Conservation (phyloP, 495 filamentous ascomycete species). For the Lindgomyces ingoldianus region DNA sequence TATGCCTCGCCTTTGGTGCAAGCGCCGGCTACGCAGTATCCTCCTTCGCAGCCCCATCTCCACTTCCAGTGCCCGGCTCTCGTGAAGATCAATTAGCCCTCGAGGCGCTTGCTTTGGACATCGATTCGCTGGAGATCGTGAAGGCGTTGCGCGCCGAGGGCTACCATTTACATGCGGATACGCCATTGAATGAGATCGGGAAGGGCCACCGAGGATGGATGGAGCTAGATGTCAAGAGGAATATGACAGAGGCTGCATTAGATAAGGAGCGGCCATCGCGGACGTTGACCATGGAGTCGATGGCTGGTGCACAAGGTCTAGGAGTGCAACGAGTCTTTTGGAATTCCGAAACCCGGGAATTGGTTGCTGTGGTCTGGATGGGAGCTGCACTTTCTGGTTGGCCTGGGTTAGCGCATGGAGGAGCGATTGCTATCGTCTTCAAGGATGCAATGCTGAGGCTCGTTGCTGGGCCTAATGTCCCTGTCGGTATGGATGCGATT, state of each 20-base stretch:
- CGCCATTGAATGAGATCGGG: constrained; percentile 3
- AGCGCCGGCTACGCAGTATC: constrained; percentile 10
- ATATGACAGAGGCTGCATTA: constrained; percentile 13
- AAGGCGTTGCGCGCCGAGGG: constrained; percentile 36
- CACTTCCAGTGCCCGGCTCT: constrained; percentile 36
- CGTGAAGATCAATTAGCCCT: constrained; percentile 39
- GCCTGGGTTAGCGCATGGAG: constrained; percentile 78
- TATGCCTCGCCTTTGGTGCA: constrained; percentile 10
- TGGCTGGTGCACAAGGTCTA: constrained; percentile 39
- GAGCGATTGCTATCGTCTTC: constrained; percentile 67
- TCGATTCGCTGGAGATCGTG: constrained; percentile 43
- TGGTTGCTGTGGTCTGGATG: constrained; percentile 62
- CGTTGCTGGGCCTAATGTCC: constrained; percentile 38
- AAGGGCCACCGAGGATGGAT: constrained; percentile 36
- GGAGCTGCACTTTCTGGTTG: constrained; percentile 66
- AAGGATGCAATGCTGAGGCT: constrained; percentile 62
- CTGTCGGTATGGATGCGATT: constrained; percentile 14
- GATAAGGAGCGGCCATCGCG: constrained; percentile 3
- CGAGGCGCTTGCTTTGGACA: constrained; percentile 33
- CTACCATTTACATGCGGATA: constrained; percentile 27
- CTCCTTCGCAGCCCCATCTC: constrained; percentile 30
- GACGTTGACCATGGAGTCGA: constrained; percentile 15
- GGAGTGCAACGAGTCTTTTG: constrained; percentile 50
- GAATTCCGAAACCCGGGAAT: constrained; percentile 51
- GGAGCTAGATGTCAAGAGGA: constrained; percentile 29